Percentiles rank a stretch among this genome's conserved stretches.
Conservation (phyloP, 2,329 filamentous ascomycete species). For the Ophiosphaerella herpotricha region DNA sequence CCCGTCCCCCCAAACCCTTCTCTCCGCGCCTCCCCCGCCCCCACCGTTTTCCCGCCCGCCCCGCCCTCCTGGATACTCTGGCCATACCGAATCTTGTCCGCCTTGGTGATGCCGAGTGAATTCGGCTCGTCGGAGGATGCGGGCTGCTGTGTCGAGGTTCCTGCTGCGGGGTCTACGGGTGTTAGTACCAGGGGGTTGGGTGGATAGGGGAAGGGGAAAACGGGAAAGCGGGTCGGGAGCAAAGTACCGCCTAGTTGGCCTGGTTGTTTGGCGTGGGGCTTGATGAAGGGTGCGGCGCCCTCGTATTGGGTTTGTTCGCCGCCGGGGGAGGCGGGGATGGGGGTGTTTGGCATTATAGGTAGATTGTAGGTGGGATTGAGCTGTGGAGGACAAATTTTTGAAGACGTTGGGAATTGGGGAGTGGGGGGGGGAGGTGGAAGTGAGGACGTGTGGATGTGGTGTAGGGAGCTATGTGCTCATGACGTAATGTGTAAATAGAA, state of each 20-base stretch:
- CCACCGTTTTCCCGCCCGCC: conserved; percentile 58
- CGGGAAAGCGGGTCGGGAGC: too few species aligned
- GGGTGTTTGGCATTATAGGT: conserved; percentile 54
- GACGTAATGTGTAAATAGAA: conserved; percentile 19
- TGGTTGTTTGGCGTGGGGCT: conserved; percentile 57
- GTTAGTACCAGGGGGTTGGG: not conserved
- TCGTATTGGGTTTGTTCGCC: conserved; percentile 68
- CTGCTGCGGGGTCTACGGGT: conserved; percentile 12
- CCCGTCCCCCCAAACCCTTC: conserved; percentile 48
- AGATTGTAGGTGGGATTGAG: not conserved
- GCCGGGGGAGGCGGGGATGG: conserved; percentile 64
- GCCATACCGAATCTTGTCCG: conserved; percentile 60
- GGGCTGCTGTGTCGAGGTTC: conserved; percentile 17
- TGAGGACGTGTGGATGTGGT: conserved; percentile 1
- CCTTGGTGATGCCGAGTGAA: conserved; percentile 46
- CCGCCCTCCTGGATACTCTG: conserved; percentile 61
- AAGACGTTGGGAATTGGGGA: not conserved
- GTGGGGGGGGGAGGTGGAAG: not conserved
- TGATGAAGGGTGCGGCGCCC: conserved; percentile 56
- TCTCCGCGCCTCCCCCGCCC: conserved; percentile 43
- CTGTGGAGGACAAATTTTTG: too few species aligned
- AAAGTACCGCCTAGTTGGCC: conserved; percentile 61
- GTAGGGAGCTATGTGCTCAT: conserved; percentile 12
- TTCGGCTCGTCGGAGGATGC: conserved; percentile 45
- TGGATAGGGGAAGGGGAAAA: not conserved